Evolutionary conservation across 345 rosid species (phyloP).

Genomic region (Dovyalis caffra): DNA sequence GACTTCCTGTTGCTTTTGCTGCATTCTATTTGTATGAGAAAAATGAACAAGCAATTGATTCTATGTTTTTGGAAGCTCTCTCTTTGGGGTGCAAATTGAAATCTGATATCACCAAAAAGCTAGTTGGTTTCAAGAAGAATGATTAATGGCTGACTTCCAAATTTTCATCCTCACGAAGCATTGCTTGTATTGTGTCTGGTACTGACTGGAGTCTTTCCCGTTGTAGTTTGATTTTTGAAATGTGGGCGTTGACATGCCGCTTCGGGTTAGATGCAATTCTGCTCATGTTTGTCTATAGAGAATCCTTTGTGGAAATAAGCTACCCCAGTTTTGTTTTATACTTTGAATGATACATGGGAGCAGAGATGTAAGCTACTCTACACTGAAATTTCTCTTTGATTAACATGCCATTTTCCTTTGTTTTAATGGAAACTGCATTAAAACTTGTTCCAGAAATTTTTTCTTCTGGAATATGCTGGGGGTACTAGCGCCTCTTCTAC

Average conservation of each 20-base stretch:
- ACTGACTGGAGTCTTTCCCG: not conserved
- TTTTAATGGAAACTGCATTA: not conserved
- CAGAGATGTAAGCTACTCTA: too few relatives aligned
- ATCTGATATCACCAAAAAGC: conserved; percentile 43
- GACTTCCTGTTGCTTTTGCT: conserved; percentile 57
- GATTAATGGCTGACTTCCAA: conserved; percentile 29
- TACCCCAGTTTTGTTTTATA: not conserved
- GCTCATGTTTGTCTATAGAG: not conserved
- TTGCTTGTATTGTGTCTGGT: not conserved
- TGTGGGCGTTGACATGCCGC: not conserved
- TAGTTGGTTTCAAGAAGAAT: conserved; percentile 39
- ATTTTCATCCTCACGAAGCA: not conserved
- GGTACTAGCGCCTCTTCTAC: too few relatives aligned
- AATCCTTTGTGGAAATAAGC: not conserved
- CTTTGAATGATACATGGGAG: not conserved
- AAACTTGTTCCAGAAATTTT: not conserved
- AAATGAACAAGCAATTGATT: conserved; percentile 66
- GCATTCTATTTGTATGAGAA: conserved; percentile 58
- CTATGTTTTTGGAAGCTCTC: conserved; percentile 36
- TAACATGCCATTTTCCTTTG: not conserved
- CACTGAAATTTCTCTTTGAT: not conserved
- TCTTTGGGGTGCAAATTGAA: conserved; percentile 45
- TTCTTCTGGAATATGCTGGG: too few relatives aligned
- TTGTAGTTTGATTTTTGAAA: conserved; percentile 3
- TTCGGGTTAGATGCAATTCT: not conserved